Conservation (phyloP, 2,329 filamentous ascomycete species). For the Macrophomina tecta region DNA sequence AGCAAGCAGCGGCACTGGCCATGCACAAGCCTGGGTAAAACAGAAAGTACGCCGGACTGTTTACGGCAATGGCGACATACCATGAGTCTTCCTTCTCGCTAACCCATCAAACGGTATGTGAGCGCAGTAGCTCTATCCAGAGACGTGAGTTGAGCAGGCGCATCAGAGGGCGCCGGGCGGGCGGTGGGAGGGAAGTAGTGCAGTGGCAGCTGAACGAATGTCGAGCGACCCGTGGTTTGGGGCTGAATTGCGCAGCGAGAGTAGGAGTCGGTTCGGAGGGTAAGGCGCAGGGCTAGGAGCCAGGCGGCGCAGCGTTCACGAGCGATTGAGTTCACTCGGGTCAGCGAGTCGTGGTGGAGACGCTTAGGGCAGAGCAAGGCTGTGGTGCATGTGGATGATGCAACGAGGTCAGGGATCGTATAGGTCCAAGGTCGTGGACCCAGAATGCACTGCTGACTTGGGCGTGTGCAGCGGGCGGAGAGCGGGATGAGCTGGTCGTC, state of each 20-base stretch:
- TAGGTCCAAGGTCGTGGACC: constrained; percentile 1
- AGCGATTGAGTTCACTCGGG: background rate
- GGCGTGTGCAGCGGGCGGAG: constrained; percentile 6
- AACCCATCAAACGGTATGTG: constrained; percentile 10
- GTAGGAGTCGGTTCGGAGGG: background rate
- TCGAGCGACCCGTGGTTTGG: background rate
- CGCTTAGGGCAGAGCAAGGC: constrained; percentile 18
- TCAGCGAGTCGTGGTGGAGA: constrained; percentile 12
- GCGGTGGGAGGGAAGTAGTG: background rate
- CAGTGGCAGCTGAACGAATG: background rate
- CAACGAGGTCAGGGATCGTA: constrained; percentile 14
- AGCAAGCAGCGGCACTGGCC: constrained; percentile 1
- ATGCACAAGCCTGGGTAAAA: background rate
- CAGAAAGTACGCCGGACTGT: background rate
- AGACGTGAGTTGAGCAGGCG: background rate
- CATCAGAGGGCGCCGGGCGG: constrained; percentile 12
- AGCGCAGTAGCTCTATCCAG: constrained; percentile 15
- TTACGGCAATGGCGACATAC: background rate
- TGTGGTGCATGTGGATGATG: constrained; percentile 23
- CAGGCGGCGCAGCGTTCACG: constrained; percentile 1
- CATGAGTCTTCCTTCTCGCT: constrained; percentile 1
- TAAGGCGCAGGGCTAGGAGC: background rate
- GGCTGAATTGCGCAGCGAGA: background rate
- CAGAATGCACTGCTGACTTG: constrained; percentile 1
- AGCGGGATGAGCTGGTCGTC: constrained; percentile 21